Conservation (phyloP, 2,329 filamentous ascomycete species). For the Hypoxylon sp. region DNA sequence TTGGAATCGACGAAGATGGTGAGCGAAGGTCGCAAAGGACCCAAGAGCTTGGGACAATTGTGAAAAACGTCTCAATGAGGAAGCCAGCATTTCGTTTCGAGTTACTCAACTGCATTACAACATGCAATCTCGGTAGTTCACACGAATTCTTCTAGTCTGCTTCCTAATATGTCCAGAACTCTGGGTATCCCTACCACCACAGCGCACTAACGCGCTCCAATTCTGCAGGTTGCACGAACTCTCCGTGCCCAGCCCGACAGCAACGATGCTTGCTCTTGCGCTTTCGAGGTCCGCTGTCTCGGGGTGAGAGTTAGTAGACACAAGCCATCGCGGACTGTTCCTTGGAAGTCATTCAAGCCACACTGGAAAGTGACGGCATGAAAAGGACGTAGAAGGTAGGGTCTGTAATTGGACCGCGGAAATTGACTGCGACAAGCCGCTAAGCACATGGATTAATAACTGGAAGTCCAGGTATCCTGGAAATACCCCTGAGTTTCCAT, state of each 20-base stretch:
- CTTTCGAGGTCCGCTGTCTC: not conserved
- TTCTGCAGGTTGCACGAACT: constrained; percentile 6
- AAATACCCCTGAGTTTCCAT: constrained; percentile 27
- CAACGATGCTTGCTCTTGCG: constrained; percentile 3
- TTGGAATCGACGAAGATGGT: constrained; percentile 21
- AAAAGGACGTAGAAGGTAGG: constrained; percentile 24
- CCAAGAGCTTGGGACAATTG: constrained; percentile 41
- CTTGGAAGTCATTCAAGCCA: constrained; percentile 15
- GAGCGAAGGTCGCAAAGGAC: constrained; percentile 10
- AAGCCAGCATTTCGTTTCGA: constrained; percentile 19
- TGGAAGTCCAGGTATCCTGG: constrained; percentile 18
- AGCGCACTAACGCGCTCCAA: constrained; percentile 22
- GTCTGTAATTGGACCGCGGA: constrained; percentile 40
- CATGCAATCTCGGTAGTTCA: constrained; percentile 39
- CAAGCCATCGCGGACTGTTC: not conserved
- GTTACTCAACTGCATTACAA: constrained; percentile 39
- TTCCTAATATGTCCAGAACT: constrained; percentile 25
- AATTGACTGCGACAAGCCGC: constrained; percentile 33
- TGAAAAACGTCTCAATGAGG: constrained; percentile 30
- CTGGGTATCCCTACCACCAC: constrained; percentile 34
- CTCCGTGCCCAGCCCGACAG: constrained; percentile 6
- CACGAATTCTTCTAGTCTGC: constrained; percentile 28
- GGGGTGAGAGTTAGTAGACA: constrained; percentile 1
- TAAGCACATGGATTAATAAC: constrained; percentile 25
- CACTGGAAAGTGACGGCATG: constrained; percentile 13